Percentiles rank a stretch among this genome's conserved stretches.
Conservation (phyloP, 179 eudicot genomes). For the Beta macrorhiza region DNA sequence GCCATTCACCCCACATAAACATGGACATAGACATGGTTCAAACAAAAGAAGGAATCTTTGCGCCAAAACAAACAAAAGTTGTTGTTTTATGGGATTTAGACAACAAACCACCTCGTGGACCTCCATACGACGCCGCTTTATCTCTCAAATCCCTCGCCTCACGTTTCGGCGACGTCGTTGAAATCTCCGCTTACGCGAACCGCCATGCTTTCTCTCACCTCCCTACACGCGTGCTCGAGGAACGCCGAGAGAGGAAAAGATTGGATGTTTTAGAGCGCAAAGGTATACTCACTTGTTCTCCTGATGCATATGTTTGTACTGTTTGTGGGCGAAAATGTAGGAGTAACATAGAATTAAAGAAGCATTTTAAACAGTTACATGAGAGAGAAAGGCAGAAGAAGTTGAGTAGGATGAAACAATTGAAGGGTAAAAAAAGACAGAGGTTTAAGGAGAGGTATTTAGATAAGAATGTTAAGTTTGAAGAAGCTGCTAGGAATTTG, state of each 20-base stretch:
- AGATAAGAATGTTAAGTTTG: conserved; percentile 63
- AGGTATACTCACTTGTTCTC: conserved; percentile 42
- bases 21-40: conserved; percentile 74
- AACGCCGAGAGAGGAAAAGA: conserved; percentile 58
- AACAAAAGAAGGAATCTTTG: conserved; percentile 51
- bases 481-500: conserved; percentile 72
- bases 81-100: conserved; percentile 87
- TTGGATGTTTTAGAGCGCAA: conserved; percentile 61
- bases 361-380: conserved; percentile 77
- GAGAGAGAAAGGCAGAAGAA: conserved; percentile 88
- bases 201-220: conserved; percentile 89
- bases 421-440: conserved; percentile 88
- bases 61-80: conserved; percentile 65
- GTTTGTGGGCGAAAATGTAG: conserved; percentile 87
- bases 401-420: conserved; percentile 62
- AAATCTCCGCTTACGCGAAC: conserved; percentile 82
- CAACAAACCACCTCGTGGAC: conserved; percentile 94
- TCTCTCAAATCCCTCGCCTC: conserved; percentile 47
- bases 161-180: conserved; percentile 63
- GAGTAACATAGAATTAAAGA: conserved; percentile 71
- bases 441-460: conserved; percentile 74
- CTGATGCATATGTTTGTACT: conserved; percentile 51
- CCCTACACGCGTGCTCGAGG: conserved; percentile 68
- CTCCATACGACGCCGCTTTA: conserved; percentile 66
- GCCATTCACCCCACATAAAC: not conserved